Conservation (phyloP, 495 filamentous ascomycete species). For the Amphirosellinia nigrospora region DNA sequence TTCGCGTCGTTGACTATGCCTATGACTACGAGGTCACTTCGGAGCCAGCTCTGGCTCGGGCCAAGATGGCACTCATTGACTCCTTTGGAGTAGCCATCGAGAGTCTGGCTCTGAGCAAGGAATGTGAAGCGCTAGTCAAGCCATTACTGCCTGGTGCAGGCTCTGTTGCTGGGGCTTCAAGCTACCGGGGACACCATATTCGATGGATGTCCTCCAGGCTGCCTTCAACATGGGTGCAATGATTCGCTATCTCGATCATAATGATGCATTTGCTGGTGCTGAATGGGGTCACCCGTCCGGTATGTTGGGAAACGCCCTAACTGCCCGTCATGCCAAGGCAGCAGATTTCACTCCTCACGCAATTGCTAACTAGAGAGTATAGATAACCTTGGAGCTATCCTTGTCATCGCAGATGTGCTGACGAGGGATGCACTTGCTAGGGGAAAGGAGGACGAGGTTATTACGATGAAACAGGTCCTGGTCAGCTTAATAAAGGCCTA, state of each 20-base stretch:
- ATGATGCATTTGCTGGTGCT: conserved; percentile 49
- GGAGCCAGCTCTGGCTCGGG: conserved; percentile 21
- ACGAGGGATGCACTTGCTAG: conserved; percentile 30
- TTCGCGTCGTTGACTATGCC: conserved; percentile 16
- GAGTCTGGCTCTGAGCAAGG: conserved; percentile 36
- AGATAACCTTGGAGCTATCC: conserved; percentile 39
- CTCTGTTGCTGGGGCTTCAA: conserved; percentile 44
- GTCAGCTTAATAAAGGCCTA: conserved; percentile 52
- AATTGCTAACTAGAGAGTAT: background rate
- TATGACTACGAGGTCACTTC: conserved; percentile 19
- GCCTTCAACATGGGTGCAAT: conserved; percentile 53
- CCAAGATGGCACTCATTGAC: conserved; percentile 47
- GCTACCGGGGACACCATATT: conserved; percentile 48
- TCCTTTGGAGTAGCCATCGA: conserved; percentile 51
- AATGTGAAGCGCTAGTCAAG: conserved; percentile 37
- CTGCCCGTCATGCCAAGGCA: background rate
- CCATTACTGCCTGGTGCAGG: conserved; percentile 36
- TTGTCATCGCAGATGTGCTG: conserved; percentile 48
- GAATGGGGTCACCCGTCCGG: conserved; percentile 59
- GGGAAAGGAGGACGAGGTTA: conserved; percentile 5
- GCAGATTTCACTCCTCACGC: background rate
- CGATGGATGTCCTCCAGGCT: conserved; percentile 50
- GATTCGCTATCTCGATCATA: conserved; percentile 55
- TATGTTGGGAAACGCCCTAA: conserved; percentile 40
- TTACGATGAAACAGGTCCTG: conserved; percentile 46